Conservation (phyloP, 768 basidiomycete genomes). For the Lactarius tabidus region DNA sequence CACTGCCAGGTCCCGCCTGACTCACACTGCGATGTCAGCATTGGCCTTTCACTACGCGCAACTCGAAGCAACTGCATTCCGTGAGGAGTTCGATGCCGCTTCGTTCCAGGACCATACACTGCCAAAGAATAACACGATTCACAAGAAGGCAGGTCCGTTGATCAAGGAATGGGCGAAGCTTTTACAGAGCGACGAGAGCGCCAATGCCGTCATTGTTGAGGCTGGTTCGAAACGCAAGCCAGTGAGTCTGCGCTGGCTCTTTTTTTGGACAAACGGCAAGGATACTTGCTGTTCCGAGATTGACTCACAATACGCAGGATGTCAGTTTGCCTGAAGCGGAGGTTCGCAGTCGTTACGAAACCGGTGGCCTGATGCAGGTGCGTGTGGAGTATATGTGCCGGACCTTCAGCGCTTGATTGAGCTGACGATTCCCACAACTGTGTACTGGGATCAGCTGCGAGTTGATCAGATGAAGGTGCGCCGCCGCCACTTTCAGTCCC, state of each 20-base stretch:
- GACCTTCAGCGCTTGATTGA: slow-evolving; percentile 11
- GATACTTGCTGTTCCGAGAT: neutral
- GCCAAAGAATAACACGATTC: slow-evolving; percentile 74
- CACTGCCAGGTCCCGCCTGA: slow-evolving; percentile 5
- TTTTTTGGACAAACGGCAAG: neutral
- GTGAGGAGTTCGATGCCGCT: slow-evolving; percentile 78
- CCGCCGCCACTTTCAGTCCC: neutral
- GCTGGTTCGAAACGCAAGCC: slow-evolving; percentile 68
- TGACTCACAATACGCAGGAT: slow-evolving; percentile 40
- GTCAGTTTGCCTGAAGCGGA: slow-evolving; percentile 66
- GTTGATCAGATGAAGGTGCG: slow-evolving; percentile 76
- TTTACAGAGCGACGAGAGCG: slow-evolving; percentile 60
- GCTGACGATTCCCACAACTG: neutral
- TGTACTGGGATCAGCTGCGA: slow-evolving; percentile 46
- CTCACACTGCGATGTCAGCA: slow-evolving; percentile 40
- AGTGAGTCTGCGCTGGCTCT: slow-evolving; percentile 40
- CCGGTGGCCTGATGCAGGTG: slow-evolving; percentile 64
- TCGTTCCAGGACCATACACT: slow-evolving; percentile 78
- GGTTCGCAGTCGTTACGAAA: slow-evolving; percentile 60
- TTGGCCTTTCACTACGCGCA: slow-evolving; percentile 87
- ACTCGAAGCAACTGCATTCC: slow-evolving; percentile 88
- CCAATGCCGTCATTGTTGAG: slow-evolving; percentile 44
- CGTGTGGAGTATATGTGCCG: slow-evolving; percentile 9
- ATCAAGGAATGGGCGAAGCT: slow-evolving; percentile 69
- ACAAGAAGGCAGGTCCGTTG: slow-evolving; percentile 59